Percentiles rank a stretch among this genome's conserved stretches.
These are phyloP conservation scores for Fragaria ananassa DNA, from an alignment of 306 rosid genomes.

Conservation along the genomic window DNA sequence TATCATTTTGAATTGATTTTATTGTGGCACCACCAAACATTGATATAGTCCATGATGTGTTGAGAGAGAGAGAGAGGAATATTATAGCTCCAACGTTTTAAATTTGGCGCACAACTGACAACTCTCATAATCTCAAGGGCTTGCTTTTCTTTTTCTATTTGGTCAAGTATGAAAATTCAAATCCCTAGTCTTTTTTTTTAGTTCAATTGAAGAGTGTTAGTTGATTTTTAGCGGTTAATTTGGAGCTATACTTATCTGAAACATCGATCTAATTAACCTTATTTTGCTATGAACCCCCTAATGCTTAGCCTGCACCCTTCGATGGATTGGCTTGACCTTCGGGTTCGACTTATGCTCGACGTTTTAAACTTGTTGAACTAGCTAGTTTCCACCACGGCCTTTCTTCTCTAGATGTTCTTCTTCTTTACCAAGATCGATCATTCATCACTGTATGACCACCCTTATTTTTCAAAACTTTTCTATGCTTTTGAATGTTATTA, in stretches of 20 bases:
- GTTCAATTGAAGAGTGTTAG: too few relatives aligned
- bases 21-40: too few relatives aligned
- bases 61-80: neutral
- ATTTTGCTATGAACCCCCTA: too few relatives aligned
- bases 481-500: slow-evolving; percentile 10
- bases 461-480: neutral
- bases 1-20: too few relatives aligned
- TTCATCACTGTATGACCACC: neutral
- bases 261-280: too few relatives aligned
- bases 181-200: too few relatives aligned
- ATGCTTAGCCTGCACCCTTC: too few relatives aligned
- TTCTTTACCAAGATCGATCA: neutral
- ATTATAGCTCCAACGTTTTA: neutral
- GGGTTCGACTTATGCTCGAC: neutral
- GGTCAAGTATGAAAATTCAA: neutral
- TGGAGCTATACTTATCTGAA: too few relatives aligned
- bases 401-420: slow-evolving; percentile 3
- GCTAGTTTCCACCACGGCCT: neutral
- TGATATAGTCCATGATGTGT: neutral
- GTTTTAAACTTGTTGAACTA: neutral
- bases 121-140: neutral
- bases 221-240: too few relatives aligned
- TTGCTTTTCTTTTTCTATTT: neutral
- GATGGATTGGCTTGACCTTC: too few relatives aligned
- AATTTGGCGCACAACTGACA: neutral